These are phyloP conservation scores for Stygiomarasmius scandens DNA, from an alignment of 1,284 basidiomycete species.

Conservation along the genomic window DNA sequence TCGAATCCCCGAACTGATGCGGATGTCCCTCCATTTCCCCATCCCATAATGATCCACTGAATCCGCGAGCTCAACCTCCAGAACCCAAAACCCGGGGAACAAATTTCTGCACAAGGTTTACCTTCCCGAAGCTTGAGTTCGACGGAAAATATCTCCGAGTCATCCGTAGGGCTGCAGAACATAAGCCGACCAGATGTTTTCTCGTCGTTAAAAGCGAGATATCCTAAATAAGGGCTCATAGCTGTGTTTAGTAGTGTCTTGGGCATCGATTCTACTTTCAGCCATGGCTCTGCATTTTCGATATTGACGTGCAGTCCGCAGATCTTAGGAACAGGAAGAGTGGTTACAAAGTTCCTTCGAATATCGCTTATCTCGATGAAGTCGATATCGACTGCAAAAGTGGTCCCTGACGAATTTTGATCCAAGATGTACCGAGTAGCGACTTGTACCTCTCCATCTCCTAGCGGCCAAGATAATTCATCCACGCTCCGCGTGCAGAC, in stretches of 20 bases:
- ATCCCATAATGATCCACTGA: too few relatives aligned
- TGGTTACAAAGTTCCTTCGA: not conserved
- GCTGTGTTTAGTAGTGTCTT: not conserved
- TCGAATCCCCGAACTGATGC: too few relatives aligned
- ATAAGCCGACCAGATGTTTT: not conserved
- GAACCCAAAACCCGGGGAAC: too few relatives aligned
- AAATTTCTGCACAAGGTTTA: too few relatives aligned
- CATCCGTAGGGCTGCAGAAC: not conserved
- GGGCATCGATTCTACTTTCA: not conserved
- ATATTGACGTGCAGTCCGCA: not conserved
- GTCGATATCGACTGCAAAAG: not conserved
- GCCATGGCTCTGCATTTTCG: not conserved
- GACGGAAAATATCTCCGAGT: too few relatives aligned
- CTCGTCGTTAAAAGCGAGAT: not conserved
- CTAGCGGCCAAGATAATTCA: not conserved
- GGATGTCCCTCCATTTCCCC: too few relatives aligned
- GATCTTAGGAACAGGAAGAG: not conserved
- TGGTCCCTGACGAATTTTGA: not conserved
- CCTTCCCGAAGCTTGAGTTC: too few relatives aligned
- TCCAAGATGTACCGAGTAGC: not conserved
- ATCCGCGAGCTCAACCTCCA: too few relatives aligned
- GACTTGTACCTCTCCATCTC: not conserved
- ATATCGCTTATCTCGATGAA: not conserved
- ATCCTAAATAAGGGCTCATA: not conserved
- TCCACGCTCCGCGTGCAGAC: not conserved